Evolutionary conservation across 257 asterid genomes (phyloP).

Genomic region (Nicotiana noctiflora): DNA sequence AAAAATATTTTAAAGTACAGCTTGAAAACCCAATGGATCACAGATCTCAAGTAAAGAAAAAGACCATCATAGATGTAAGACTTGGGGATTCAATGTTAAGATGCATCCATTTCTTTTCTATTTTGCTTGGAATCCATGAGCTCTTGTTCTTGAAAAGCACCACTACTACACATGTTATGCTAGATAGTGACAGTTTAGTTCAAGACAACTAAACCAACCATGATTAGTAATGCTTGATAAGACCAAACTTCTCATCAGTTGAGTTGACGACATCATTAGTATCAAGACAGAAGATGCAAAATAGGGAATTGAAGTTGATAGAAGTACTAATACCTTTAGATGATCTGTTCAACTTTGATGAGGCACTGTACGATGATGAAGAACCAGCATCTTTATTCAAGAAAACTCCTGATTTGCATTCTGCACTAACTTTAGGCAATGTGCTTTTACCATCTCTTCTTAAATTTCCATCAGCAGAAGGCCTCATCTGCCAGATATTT

Average conservation of each 20-base stretch:
- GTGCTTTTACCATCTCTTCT: constrained; percentile 28
- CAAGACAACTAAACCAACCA: background rate
- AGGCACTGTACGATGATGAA: constrained; percentile 27
- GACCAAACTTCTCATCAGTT: constrained; percentile 6
- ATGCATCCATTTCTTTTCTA: constrained; percentile 3
- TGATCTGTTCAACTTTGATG: constrained; percentile 34
- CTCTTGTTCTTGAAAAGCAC: background rate
- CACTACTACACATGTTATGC: background rate
- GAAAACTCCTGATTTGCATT: constrained; percentile 45
- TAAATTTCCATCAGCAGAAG: constrained; percentile 17
- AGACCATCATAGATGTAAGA: background rate
- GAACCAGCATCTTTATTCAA: constrained; percentile 30
- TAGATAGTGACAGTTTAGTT: background rate
- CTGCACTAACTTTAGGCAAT: constrained; percentile 46
- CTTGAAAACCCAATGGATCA: background rate
- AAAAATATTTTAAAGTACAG: background rate
- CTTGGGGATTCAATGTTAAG: background rate
- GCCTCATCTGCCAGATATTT: constrained; percentile 12
- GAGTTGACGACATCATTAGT: background rate
- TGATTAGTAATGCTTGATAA: background rate
- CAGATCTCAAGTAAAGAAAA: background rate
- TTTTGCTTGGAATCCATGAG: background rate
- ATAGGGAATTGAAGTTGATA: background rate
- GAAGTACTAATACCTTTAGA: constrained; percentile 36
- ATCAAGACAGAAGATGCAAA: constrained; percentile 8